A percentile compares a stretch with the other conserved stretches of the same genome.
Conservation (phyloP, 2,329 filamentous ascomycete genomes). For the Epichloe glyceriae region DNA sequence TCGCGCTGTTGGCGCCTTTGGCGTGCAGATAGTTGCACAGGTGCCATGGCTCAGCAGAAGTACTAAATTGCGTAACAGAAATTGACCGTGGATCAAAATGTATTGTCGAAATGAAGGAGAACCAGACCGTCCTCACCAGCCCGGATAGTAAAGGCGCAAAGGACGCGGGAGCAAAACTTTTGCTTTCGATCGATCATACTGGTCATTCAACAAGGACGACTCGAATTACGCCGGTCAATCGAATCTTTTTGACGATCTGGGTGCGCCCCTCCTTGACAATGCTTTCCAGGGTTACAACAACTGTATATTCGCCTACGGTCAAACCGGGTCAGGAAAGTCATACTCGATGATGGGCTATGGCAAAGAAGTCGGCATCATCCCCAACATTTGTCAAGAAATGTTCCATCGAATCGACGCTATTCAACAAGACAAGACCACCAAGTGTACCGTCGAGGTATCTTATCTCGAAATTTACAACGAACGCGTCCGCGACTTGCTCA, state of each 20-base stretch:
- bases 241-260: constrained; percentile 76
- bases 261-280: constrained; percentile 86
- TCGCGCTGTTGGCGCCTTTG: neutral
- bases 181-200: constrained; percentile 94
- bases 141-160: constrained; percentile 60
- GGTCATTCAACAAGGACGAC: constrained; percentile 83
- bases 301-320: constrained; percentile 97
- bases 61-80: constrained; percentile 40
- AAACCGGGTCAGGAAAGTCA: constrained; percentile 96
- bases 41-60: constrained; percentile 24
- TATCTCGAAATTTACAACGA: constrained; percentile 99
- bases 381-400: constrained; percentile 95
- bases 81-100: constrained; percentile 86
- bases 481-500: constrained; percentile 85
- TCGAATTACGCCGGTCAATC: constrained; percentile 81
- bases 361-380: constrained; percentile 88
- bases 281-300: constrained; percentile 98
- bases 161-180: constrained; percentile 64
- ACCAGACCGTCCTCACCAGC: constrained; percentile 74
- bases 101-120: constrained; percentile 91
- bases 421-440: constrained; percentile 59
- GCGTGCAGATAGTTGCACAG: constrained; percentile 18
- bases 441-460: constrained; percentile 92
- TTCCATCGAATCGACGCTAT: constrained; percentile 70
- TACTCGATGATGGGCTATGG: constrained; percentile 99